Evolutionary conservation across 1,139 yeast species (phyloP), one percentile per base, ranked within the genome.

Genomic region (Kodamaea anthophila): DNA sequence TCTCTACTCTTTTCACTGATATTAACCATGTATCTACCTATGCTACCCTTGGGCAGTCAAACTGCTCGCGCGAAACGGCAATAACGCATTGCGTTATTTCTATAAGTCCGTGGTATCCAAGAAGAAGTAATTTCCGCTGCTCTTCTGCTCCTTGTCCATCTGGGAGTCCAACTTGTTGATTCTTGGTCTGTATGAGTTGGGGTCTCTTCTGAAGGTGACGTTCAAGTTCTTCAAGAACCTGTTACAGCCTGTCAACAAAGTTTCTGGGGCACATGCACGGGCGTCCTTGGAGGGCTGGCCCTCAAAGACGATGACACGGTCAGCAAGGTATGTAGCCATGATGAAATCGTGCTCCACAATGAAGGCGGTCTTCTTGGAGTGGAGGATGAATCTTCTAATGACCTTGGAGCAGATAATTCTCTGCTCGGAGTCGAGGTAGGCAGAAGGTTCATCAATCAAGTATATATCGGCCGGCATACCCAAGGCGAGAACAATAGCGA

Each of bases 311-410:
- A 91, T 91, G 46, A 91, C 98, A 56, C 94, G 78, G 62, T 91
- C 98, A 39, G 99, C 98, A 69, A 91, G 74, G 59, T 91, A 91
- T 15, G 98, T 91, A 42, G 98, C 97, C 98, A 91, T 91, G 66
- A 91, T 91, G 74, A 91, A 91, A 77, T 91, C 99, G 79, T 91
- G 99, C 80, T 91, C 99, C 38, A 91, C 99, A 49, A 91, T 71
- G 56, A 91, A 91, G 7, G 98, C 98, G 28, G 98, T 87, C 73
- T 88, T 91, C 70, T 91, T 88, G 46, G 96, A 77, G 58, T 91
- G 98, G 56, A 91, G 70, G 52, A 93, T 85, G 55, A 86, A 91
- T 62, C 96, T 82, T 74, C 96, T 84, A 53, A 91, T 93, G 44
- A 91, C 98, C 70, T 91, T 91, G 36, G 98, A 84, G 70, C 98